A percentile compares a stretch with the other conserved stretches of the same genome.
Evolutionary conservation across 1,284 basidiomycete species (phyloP).

Genomic region (Golubevia sp.): DNA sequence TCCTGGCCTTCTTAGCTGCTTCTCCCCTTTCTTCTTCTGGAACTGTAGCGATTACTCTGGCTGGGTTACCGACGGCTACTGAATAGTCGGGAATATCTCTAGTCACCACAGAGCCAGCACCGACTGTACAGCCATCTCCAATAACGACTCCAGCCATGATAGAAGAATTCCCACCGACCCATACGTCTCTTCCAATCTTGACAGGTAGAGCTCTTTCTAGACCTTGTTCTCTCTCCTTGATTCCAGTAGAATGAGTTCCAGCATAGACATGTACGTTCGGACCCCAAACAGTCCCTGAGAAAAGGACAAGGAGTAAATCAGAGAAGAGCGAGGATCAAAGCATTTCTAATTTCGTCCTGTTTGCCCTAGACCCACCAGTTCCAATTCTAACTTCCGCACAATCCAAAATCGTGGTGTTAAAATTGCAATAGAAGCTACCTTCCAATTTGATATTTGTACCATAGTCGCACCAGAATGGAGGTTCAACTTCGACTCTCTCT

Average conservation of each 20-base stretch:
- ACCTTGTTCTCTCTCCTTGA: conserved; percentile 33
- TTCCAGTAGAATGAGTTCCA: conserved; percentile 33
- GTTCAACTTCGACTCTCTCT: conserved; percentile 21
- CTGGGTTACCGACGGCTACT: conserved; percentile 20
- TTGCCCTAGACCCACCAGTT: conserved; percentile 23
- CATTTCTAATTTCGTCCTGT: background rate
- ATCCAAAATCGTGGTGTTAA: conserved; percentile 41
- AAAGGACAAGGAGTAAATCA: background rate
- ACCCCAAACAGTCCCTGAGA: too few species aligned
- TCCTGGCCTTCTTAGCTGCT: too few species aligned
- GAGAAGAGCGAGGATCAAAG: background rate
- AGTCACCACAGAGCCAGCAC: conserved; percentile 21
- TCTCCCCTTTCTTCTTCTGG: too few species aligned
- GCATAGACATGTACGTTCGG: conserved; percentile 37
- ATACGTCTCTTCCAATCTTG: conserved; percentile 31
- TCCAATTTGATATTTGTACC: conserved; percentile 47
- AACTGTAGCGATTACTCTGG: conserved; percentile 10
- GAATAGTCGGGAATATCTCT: conserved; percentile 16
- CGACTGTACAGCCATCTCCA: conserved; percentile 21
- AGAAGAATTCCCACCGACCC: conserved; percentile 21
- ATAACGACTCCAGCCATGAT: conserved; percentile 20
- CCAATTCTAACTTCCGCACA: conserved; percentile 36
- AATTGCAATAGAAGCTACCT: conserved; percentile 44
- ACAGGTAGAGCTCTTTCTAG: conserved; percentile 39
- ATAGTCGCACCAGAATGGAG: conserved; percentile 33